Base-by-base conservation (phyloP, 176 grass and related monocot genomes). In the Ensete ventricosum region DNA sequence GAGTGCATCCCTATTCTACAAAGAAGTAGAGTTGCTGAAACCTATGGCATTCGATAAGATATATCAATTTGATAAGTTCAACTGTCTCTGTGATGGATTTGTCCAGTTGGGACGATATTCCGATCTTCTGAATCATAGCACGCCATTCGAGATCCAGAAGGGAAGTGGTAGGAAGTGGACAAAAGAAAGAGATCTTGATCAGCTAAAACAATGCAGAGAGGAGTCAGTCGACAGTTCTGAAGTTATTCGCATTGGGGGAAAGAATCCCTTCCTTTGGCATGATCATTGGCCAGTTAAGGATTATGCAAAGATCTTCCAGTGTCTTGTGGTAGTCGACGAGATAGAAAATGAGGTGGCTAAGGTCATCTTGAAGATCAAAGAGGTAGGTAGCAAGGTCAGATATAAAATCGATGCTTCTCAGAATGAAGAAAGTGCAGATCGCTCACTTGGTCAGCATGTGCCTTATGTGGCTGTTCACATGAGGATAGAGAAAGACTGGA, bases 401-500 rank as follows among this genome's bases (percentile, higher is more conserved):
- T 74, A 88, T 64, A 78, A 82, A 48, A 80, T 63, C 84, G 76
- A 78, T 21, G 48, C 78, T 75, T 58, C 83, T 84, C 55, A 64
- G 80, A 81, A 80, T 55, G 84, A 92, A 55, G 55, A 66, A 3
- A 62, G 17, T 21, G 65, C n/a, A 78, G 73, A 78, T 81, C 50
- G 70, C 5, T 66, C 54, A 14, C 22, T 21, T 1, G 67, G 77
- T 58, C 69, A 71, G 14, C 74, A 67, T 59, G 53, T 92, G 89
- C 34, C 34, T 43, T 43, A 43, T 43, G 34, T 43, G 5, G 34
- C 34, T 73, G 95, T 94, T 76, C 95, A 99, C 70, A 91, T 94
- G 90, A 99, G 95, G 78, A 94, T 99, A 73, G 95, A 99, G 82
- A 99, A 99, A 74, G 95, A 99, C 80, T 99, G 95, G 95, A 99